A percentile compares a stretch with the other conserved stretches of the same genome.
Conservation (phyloP, 75 land plant species). For the Chamaecyparis obtusa region DNA sequence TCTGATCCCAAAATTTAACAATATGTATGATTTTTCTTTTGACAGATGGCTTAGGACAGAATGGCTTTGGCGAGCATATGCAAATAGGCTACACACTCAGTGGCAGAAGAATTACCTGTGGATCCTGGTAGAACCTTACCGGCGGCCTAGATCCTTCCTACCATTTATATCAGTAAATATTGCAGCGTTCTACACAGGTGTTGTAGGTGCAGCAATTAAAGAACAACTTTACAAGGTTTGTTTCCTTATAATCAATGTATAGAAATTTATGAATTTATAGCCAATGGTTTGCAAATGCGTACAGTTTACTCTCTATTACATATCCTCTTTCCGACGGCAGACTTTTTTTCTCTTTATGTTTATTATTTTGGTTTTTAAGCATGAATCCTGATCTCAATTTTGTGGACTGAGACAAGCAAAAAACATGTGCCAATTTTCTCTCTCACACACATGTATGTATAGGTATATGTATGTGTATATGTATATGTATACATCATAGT, state of each 20-base stretch:
- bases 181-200: conserved; percentile 78
- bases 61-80: conserved; percentile 58
- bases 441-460: too few species aligned
- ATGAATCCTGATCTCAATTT: background rate
- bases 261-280: background rate
- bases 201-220: conserved; percentile 67
- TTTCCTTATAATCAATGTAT: background rate
- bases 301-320: background rate
- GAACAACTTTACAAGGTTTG: conserved; percentile 75
- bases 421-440: too few species aligned
- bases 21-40: background rate
- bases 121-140: conserved; percentile 69
- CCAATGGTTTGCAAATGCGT: background rate
- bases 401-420: background rate
- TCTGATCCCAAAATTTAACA: too few species aligned
- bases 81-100: conserved; percentile 31
- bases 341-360: background rate
- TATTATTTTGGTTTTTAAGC: background rate
- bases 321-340: background rate
- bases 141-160: conserved; percentile 62
- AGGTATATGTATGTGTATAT: too few species aligned
- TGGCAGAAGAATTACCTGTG: conserved; percentile 58
- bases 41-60: conserved; percentile 9
- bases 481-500: too few species aligned
- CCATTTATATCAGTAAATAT: conserved; percentile 61